Evolutionary conservation across 2,329 filamentous ascomycete genomes (phyloP), one percentile per base, ranked within the genome.

Genomic region (Sporothrix luriei): DNA sequence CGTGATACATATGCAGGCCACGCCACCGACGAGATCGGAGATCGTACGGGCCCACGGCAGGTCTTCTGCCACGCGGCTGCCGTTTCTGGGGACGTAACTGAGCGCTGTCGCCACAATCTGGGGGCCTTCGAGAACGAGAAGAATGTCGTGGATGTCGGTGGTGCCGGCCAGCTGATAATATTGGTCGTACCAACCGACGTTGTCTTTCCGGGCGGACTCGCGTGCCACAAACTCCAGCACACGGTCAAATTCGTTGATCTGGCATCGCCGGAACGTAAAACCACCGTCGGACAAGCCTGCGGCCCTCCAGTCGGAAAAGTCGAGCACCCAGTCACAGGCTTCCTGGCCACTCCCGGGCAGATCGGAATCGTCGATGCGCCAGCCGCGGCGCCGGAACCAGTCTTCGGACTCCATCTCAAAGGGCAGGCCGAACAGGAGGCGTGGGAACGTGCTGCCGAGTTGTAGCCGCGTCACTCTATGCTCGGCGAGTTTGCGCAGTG

Each of bases 121-220:
- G 24, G 79, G 77, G 38, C 81, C 80, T 55, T 85, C 82, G 19
- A 86, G 74, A 2, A 82, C 86, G 26, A 88, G 72, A n/a, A 88
- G 75, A 66, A 89, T 82, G 72, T 88, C 84, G 61, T 80, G 79
- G 51, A 86, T 78, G 72, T 83, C 78, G 65, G 79, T 79, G 9
- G 82, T 81, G 72, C 83, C 80, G 57, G 81, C 81, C 11, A 87
- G 78, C 72, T 80, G 82, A 69, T 81, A 81, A 72, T 88, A 89
- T 73, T 87, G 84, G 73, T 88, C 85, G 73, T 84, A 87, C 84
- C 85, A 87, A 55, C 85, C 85, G 73, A 86, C 82, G 57, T 81
- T 80, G 46, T 81, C 79, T 71, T 84, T 82, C 62, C 78, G 79
- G 11, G 76, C 76, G 0, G 83, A 84, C 68, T 84, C 82, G 65